Conservation (phyloP, 2,329 filamentous ascomycete genomes). For the Xylaria sp. region DNA sequence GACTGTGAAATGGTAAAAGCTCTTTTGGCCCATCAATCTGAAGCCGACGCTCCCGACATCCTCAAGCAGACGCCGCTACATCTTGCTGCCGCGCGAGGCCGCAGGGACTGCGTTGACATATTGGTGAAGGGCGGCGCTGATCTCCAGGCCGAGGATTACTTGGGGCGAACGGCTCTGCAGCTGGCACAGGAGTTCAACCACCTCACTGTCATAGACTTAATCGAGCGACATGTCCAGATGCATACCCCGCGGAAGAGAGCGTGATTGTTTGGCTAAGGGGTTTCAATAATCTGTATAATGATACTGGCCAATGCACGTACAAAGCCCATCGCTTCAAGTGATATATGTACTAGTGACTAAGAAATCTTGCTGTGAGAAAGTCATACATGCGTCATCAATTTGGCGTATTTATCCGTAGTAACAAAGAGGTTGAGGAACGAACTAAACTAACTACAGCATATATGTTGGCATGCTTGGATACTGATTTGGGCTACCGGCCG, state of each 20-base stretch:
- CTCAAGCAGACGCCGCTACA: background rate
- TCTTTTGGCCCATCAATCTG: background rate
- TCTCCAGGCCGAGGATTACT: background rate
- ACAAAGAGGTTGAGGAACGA: background rate
- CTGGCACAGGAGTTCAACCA: background rate
- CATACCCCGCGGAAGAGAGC: too few species aligned
- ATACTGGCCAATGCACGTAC: too few species aligned
- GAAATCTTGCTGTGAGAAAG: background rate
- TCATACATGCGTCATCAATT: background rate
- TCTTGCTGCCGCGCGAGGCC: too few species aligned
- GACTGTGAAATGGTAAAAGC: background rate
- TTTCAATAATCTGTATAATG: too few species aligned
- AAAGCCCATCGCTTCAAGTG: background rate
- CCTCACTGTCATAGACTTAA: too few species aligned
- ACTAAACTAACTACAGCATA: background rate
- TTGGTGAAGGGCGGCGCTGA: background rate
- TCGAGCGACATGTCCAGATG: too few species aligned
- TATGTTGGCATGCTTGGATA: too few species aligned
- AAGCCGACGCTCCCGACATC: background rate
- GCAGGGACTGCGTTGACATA: background rate
- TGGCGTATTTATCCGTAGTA: background rate
- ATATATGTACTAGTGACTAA: background rate
- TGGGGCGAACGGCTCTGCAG: background rate
- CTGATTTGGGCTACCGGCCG: background rate
- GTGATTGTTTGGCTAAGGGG: too few species aligned